Conservation (phyloP, 108 stramenopile species). For the Nitzschia putrida region DNA sequence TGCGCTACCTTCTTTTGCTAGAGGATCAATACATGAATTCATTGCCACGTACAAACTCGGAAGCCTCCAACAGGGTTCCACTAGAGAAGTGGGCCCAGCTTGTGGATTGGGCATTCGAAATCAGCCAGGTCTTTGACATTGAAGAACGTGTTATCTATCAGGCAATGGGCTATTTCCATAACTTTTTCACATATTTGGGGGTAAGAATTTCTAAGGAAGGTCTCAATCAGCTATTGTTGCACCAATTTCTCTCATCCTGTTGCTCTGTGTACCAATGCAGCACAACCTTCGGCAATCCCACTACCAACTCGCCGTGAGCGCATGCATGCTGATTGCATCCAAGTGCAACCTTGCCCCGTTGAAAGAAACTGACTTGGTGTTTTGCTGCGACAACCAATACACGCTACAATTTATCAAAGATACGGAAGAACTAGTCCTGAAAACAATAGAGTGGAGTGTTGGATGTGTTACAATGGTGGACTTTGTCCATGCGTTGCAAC, state of each 20-base stretch:
- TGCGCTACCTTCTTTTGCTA: no score
- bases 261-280: slow-evolving; percentile 2
- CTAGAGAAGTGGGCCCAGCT: slow-evolving; percentile 32
- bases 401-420: not conserved
- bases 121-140: slow-evolving; percentile 34
- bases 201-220: slow-evolving; percentile 8
- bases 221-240: slow-evolving; percentile 3
- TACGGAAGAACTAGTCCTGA: slow-evolving; percentile 24
- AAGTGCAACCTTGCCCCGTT: slow-evolving; percentile 18
- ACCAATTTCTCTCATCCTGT: not conserved
- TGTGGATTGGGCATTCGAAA: slow-evolving; percentile 44
- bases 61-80: not conserved
- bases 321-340: slow-evolving; percentile 41
- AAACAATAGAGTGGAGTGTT: slow-evolving; percentile 34
- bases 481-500: slow-evolving; percentile 2
- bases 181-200: slow-evolving; percentile 19
- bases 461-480: slow-evolving; percentile 15
- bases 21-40: no score
- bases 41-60: no score
- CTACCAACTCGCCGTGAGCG: slow-evolving; percentile 39
- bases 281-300: slow-evolving; percentile 3
- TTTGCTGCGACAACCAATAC: slow-evolving; percentile 42
- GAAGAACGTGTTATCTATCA: slow-evolving; percentile 24
- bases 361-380: slow-evolving; percentile 19
- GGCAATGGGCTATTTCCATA: slow-evolving; percentile 36